Percentiles rank a stretch among this genome's conserved stretches.
These are phyloP conservation scores for Cucurbita pepo DNA, from an alignment of 306 rosid species.

Conservation along the genomic window DNA sequence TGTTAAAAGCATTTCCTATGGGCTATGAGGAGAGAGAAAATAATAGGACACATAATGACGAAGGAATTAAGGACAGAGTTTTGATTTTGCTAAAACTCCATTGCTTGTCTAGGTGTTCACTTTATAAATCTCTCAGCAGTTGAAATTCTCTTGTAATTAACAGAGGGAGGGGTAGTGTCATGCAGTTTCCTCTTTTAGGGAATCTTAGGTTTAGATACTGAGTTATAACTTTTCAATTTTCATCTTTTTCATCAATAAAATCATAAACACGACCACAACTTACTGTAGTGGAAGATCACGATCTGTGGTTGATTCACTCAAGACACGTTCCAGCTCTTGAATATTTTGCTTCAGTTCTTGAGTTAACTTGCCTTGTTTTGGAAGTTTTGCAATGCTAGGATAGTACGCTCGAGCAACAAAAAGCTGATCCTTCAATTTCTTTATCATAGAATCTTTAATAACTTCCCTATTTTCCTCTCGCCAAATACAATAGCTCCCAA, in stretches of 20 bases:
- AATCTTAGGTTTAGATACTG: background rate
- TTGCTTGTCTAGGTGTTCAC: background rate
- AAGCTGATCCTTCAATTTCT: slow-evolving; percentile 78
- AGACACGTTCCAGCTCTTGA: slow-evolving; percentile 83
- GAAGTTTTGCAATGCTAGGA: slow-evolving; percentile 88
- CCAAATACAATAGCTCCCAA: slow-evolving; percentile 93
- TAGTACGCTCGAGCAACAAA: slow-evolving; percentile 93
- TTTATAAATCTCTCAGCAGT: background rate
- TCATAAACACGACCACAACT: slow-evolving; percentile 20
- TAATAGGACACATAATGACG: background rate
- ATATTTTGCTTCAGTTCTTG: slow-evolving; percentile 74
- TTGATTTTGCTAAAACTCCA: background rate
- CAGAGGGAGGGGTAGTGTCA: background rate
- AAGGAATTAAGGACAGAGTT: background rate
- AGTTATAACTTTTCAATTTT: background rate
- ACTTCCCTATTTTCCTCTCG: slow-evolving; percentile 61
- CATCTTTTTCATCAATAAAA: background rate
- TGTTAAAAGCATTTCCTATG: background rate
- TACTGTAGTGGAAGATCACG: slow-evolving; percentile 83
- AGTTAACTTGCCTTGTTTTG: slow-evolving; percentile 57
- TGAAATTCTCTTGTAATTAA: background rate
- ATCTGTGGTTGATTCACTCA: slow-evolving; percentile 84
- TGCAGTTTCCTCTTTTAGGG: background rate
- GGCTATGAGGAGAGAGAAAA: background rate
- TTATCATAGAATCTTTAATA: slow-evolving; percentile 65